Base-by-base conservation (phyloP, 106 monocot genomes). In the Xerophyta viscosa region DNA sequence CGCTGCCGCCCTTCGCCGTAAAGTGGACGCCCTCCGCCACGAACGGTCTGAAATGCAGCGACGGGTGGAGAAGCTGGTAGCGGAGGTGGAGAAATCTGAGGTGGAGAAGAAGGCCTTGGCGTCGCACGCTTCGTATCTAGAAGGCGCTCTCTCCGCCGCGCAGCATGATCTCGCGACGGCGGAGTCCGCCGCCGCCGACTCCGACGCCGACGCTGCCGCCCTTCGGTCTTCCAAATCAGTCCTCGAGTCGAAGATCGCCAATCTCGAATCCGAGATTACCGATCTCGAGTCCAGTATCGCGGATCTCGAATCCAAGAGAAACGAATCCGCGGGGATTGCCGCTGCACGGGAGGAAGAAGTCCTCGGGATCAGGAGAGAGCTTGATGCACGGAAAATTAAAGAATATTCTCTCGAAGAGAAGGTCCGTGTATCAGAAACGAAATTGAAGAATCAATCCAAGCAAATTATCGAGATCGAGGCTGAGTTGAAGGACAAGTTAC, bases 161-260 rank as follows among this genome's bases (percentile, higher is more conserved):
- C 60, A 52, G 54, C 52, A 69, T 15, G 61, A 69, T 19, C 61
- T 69, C 36, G 53, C 26, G 9, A n/a, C 27, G 9, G 41, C 69
- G 9, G 11, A 57, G 3, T 43, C 45, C 20, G 51, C n/a, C 15
- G 60, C 52, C 8, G 60, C 27, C 12, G 60, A 68, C 17, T 50
- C 60, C 22, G 59, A 60, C 20, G 58, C 27, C 17, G 58, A 58
- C 10, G 49, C 58, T 9, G 27, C 41, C 11, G 0, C 3, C n/a
- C n/a, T n/a, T n/a, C n/a, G n/a, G n/a, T n/a, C n/a, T n/a, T n/a
- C n/a, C n/a, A n/a, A n/a, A n/a, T n/a, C n/a, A n/a, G n/a, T n/a
- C n/a, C n/a, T n/a, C n/a, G n/a, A 10, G 31, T 61, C 8, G 11
- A 46, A 3, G 18, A 60, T 29, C n/a, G 60, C 20, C 45, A 0